phyloP scores from a whole-genome alignment of 2,329 filamentous ascomycete species.

The Hypomyces perniciosus region DNA sequence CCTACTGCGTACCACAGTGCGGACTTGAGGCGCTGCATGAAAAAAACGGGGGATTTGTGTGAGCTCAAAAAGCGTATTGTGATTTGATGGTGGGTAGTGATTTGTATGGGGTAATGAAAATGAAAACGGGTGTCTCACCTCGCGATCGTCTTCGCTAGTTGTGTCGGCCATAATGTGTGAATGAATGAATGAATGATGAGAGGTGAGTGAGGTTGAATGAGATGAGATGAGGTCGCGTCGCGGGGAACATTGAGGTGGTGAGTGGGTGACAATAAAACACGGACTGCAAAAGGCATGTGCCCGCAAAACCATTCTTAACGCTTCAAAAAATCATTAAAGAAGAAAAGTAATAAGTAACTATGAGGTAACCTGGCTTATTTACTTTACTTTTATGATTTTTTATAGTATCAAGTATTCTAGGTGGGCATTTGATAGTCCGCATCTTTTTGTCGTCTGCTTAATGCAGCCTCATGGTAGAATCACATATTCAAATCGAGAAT shows the following conservation, averaged over 20 bases:
- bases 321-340: too few species aligned
- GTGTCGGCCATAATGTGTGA: slow-evolving; percentile 27
- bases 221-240: slow-evolving; percentile 3
- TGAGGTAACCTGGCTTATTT: too few species aligned
- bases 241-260: background rate
- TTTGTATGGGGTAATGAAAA: background rate
- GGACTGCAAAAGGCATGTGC: background rate
- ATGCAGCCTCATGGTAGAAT: too few species aligned
- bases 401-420: too few species aligned
- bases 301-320: background rate
- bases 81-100: too few species aligned
- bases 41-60: background rate
- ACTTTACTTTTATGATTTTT: too few species aligned
- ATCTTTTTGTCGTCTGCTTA: too few species aligned
- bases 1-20: slow-evolving; percentile 80
- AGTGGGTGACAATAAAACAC: background rate
- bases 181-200: background rate
- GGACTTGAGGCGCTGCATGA: slow-evolving; percentile 68
- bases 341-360: too few species aligned
- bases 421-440: too few species aligned
- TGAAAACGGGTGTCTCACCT: slow-evolving; percentile 23
- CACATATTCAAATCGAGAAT: too few species aligned
- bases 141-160: slow-evolving; percentile 28
- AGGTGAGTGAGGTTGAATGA: background rate
- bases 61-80: too few species aligned